phyloP scores from a whole-genome alignment of 2,329 filamentous ascomycete genomes.

The Calonectria hongkongensis region DNA sequence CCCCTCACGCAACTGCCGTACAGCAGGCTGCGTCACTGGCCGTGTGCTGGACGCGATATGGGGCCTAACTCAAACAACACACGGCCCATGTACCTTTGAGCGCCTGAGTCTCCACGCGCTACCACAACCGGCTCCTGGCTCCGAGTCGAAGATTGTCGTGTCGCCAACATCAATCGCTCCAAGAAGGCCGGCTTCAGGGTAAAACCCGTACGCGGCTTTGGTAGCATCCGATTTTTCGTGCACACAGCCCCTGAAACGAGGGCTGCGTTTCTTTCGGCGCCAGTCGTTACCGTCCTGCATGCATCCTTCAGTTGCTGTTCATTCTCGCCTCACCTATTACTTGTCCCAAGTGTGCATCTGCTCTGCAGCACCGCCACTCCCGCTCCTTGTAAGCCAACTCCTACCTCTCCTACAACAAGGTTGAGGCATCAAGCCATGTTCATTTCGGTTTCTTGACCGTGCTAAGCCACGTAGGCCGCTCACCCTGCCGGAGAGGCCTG shows the following conservation, averaged over 20 bases:
- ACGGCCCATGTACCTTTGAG: not conserved
- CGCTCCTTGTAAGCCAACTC: slow-evolving; percentile 10
- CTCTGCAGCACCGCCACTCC: not conserved
- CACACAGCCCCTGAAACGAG: not conserved
- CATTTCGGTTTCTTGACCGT: not conserved
- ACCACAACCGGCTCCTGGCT: not conserved
- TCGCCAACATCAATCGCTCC: slow-evolving; percentile 8
- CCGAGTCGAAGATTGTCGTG: not conserved
- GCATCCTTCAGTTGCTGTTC: not conserved
- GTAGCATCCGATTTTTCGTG: not conserved
- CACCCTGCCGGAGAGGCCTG: not conserved
- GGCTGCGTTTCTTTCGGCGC: not conserved
- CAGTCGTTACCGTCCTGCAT: slow-evolving; percentile 4
- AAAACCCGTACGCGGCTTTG: not conserved
- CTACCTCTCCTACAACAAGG: not conserved
- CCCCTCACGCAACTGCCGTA: slow-evolving; percentile 2
- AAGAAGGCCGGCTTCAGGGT: not conserved
- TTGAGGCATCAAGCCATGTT: slow-evolving; percentile 3
- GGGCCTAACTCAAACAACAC: not conserved
- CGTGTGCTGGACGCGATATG: not conserved
- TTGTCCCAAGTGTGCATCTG: not conserved
- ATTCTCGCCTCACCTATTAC: not conserved
- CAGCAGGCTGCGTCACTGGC: slow-evolving; percentile 13
- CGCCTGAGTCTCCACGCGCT: not conserved
- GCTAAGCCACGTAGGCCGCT: not conserved